Conservation (phyloP, 1,284 basidiomycete genomes). For the Tremellales sp. region DNA sequence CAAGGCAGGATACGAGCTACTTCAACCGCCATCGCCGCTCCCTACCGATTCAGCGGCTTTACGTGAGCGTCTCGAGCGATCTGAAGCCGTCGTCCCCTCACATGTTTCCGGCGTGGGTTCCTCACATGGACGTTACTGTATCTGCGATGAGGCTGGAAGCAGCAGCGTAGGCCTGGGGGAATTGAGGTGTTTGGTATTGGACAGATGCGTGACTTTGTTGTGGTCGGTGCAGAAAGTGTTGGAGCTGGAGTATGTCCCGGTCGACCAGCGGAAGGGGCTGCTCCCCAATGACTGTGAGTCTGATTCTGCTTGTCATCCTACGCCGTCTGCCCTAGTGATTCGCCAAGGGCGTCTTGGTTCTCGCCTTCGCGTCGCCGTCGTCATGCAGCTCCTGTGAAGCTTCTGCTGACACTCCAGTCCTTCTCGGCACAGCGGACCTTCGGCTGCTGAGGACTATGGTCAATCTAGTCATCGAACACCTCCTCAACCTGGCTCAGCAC, state of each 20-base stretch:
- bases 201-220: constrained; percentile 28
- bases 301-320: background rate
- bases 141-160: constrained; percentile 1
- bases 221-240: constrained; percentile 24
- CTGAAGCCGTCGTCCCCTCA: too few species aligned
- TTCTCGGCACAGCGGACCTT: constrained; percentile 36
- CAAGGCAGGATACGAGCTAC: constrained; percentile 20
- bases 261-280: constrained; percentile 15
- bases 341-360: background rate
- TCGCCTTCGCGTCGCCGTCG: background rate
- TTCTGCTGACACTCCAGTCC: too few species aligned
- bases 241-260: constrained; percentile 34
- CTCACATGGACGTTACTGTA: constrained; percentile 11
- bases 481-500: constrained; percentile 19
- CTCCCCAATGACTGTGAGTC: constrained; percentile 28
- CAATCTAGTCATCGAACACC: constrained; percentile 21
- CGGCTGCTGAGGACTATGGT: constrained; percentile 28
- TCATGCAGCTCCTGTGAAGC: background rate
- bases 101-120: constrained; percentile 13
- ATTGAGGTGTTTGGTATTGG: constrained; percentile 17
- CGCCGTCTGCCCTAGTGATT: too few species aligned
- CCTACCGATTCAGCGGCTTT: constrained; percentile 24
- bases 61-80: constrained; percentile 12
- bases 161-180: constrained; percentile 8
- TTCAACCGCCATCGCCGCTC: constrained; percentile 32